Percentiles rank a stretch among this genome's conserved stretches.
Conservation (phyloP, 2,329 filamentous ascomycete species). For the Fusarium incarnatum region DNA sequence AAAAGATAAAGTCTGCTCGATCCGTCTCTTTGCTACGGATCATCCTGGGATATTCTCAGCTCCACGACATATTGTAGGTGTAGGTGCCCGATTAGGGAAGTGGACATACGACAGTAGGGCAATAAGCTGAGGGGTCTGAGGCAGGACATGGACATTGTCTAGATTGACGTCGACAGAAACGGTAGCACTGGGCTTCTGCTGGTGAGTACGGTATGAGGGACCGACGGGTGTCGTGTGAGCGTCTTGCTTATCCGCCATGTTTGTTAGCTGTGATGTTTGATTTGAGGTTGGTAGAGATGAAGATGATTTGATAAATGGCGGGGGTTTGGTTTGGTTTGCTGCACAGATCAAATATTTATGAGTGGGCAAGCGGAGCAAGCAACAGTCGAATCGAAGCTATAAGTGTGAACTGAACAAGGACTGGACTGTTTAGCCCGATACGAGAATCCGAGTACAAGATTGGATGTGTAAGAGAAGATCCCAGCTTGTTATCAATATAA, state of each 20-base stretch:
- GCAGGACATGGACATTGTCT: slow-evolving; percentile 89
- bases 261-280: slow-evolving; percentile 38
- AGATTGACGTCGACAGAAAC: slow-evolving; percentile 85
- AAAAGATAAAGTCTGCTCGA: slow-evolving; percentile 98
- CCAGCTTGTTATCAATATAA: slow-evolving; percentile 20
- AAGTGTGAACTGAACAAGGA: background rate
- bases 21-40: slow-evolving; percentile 92
- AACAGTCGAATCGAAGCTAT: slow-evolving; percentile 7
- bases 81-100: slow-evolving; percentile 20
- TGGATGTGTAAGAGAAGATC: slow-evolving; percentile 31
- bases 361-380: slow-evolving; percentile 12
- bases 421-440: background rate
- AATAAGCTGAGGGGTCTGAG: slow-evolving; percentile 96
- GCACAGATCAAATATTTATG: slow-evolving; percentile 25
- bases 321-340: slow-evolving; percentile 11
- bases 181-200: slow-evolving; percentile 86
- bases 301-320: slow-evolving; percentile 16
- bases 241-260: slow-evolving; percentile 46
- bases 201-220: slow-evolving; percentile 79
- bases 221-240: slow-evolving; percentile 74
- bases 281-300: slow-evolving; percentile 9
- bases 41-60: slow-evolving; percentile 72
- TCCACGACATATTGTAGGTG: slow-evolving; percentile 8
- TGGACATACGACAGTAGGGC: slow-evolving; percentile 90
- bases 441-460: slow-evolving; percentile 18